Base-by-base conservation (phyloP, 2,329 filamentous ascomycete species). In the Colletotrichum eleusines region DNA sequence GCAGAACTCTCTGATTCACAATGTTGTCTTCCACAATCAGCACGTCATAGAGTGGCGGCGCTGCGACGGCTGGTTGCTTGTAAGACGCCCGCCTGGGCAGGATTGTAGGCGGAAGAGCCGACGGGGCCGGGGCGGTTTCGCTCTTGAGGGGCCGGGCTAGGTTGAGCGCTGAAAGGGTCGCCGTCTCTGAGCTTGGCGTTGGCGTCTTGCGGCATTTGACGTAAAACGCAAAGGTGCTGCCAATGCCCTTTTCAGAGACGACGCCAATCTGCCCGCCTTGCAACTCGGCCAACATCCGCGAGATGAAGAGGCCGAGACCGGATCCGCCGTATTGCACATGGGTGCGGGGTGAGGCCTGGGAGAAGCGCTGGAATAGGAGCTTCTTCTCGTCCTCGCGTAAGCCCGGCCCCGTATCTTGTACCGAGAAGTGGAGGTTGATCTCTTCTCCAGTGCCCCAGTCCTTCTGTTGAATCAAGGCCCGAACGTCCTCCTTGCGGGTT, bases 251-350 rank as follows among this genome's bases (percentile, higher is more conserved):
- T 72, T 88, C 83, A 0, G 91, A 93, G 1, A 87, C 85, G 3
- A 94, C 91, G 9, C 92, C 92, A 66, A 94, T 93, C 77, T 94
- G 91, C 2, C 92, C 92, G 18, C 92, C 92, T 80, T 94, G 92
- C 60, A 94, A 82, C 77, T 94, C 92, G 1, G 91, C 92, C 59
- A 95, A 81, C 75, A 92, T 92, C 46, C 92, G 86, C 5, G 90
- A 93, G 77, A 95, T 94, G 81, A 94, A 94, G 1, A 95, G 82
- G 0, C 91, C 91, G 0, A 93, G 81, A 0, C 91, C 91, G 0
- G 89, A 91, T 9, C 91, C 91, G 28, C 91, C 91, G 72, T 93
- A 93, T 73, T 92, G 89, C 2, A 93, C 90, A 75, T 93, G 91
- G 0, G 91, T 93, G 35, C 90, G 84, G 5, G 90, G 90, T 9